These are phyloP conservation scores for Bassia scoparia DNA, from an alignment of 148 eudicot genomes.

Conservation along the genomic window DNA sequence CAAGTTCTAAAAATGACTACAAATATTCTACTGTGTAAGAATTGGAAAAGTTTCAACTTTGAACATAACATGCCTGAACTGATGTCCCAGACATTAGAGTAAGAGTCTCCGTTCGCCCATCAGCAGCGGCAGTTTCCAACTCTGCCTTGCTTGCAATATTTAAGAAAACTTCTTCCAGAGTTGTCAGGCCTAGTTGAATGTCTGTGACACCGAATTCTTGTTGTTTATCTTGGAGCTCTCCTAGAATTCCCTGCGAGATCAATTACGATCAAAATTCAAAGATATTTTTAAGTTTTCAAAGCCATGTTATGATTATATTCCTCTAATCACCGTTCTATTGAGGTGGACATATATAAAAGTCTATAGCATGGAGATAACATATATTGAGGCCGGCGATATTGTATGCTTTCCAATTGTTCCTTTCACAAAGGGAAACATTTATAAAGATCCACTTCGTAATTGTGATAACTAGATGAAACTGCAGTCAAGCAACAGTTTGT, in stretches of 20 bases:
- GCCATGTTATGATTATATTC: background rate
- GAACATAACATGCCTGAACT: slow-evolving; percentile 42
- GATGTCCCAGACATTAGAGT: slow-evolving; percentile 55
- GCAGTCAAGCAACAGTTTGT: slow-evolving; percentile 1
- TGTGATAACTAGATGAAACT: too few species aligned
- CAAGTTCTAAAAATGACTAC: background rate
- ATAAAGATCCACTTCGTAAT: background rate
- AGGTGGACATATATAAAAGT: too few species aligned
- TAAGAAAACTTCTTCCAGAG: slow-evolving; percentile 90
- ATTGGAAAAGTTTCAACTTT: background rate
- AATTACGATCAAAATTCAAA: background rate
- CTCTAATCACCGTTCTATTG: too few species aligned
- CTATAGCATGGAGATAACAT: too few species aligned
- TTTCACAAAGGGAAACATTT: background rate
- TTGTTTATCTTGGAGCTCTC: slow-evolving; percentile 72
- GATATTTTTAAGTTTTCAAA: background rate
- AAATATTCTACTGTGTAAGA: background rate
- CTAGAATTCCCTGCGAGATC: slow-evolving; percentile 46
- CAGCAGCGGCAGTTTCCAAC: slow-evolving; percentile 70
- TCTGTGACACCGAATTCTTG: slow-evolving; percentile 65
- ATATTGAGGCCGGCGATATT: too few species aligned
- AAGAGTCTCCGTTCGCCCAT: slow-evolving; percentile 57
- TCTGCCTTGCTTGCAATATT: slow-evolving; percentile 80
- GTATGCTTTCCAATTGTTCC: too few species aligned
- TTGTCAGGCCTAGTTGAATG: slow-evolving; percentile 81